Percentiles rank a stretch among this genome's conserved stretches.
Evolutionary conservation across 495 filamentous ascomycete species (phyloP).

Genomic region (Penicillium canariense): DNA sequence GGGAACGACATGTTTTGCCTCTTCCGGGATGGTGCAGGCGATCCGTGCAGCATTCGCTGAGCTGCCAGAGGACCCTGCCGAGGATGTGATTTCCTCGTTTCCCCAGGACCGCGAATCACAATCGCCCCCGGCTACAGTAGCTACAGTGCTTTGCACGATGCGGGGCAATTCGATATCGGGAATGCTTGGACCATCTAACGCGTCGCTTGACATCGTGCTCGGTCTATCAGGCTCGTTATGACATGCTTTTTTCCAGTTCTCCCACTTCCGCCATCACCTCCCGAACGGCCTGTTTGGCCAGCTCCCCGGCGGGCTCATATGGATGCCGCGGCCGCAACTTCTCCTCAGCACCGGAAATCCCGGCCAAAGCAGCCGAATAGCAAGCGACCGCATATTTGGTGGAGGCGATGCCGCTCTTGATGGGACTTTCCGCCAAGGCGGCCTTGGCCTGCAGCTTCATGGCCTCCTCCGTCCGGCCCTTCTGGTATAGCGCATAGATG

Average conservation of each 20-base stretch:
- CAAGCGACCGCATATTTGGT: constrained; percentile 64
- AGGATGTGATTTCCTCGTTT: too few species aligned
- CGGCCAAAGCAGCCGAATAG: constrained; percentile 53
- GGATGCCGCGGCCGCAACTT: constrained; percentile 57
- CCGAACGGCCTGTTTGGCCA: constrained; percentile 47
- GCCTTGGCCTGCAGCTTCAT: constrained; percentile 53
- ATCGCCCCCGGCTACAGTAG: too few species aligned
- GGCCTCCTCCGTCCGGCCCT: constrained; percentile 51
- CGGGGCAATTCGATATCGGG: too few species aligned
- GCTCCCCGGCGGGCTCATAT: constrained; percentile 51
- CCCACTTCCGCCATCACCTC: constrained; percentile 46
- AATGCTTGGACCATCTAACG: neutral
- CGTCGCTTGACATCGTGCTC: neutral
- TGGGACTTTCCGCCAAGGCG: constrained; percentile 53
- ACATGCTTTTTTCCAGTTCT: neutral
- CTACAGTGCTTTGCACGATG: too few species aligned
- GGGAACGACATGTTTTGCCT: too few species aligned
- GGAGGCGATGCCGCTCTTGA: constrained; percentile 59
- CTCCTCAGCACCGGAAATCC: constrained; percentile 54
- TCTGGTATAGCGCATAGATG: constrained; percentile 53
- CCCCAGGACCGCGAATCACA: too few species aligned
- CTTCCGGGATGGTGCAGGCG: too few species aligned
- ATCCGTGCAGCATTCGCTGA: too few species aligned
- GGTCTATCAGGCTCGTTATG: neutral
- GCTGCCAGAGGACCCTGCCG: too few species aligned